phyloP scores from a whole-genome alignment of 2,329 filamentous ascomycete species.

The Coniochaeta hoffmannii region DNA sequence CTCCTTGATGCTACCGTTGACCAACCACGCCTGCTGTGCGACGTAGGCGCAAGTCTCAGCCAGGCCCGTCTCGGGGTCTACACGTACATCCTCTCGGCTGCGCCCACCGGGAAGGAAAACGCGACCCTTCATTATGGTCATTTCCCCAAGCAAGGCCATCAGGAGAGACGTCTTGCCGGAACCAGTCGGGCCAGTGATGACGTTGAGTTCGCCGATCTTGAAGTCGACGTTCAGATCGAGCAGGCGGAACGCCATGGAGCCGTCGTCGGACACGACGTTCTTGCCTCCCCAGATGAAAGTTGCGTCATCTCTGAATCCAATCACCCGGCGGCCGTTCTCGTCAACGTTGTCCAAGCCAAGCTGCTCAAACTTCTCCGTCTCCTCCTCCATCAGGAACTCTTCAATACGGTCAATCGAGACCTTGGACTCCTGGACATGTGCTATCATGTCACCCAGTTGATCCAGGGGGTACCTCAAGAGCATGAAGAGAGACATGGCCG shows the following conservation, averaged over 20 bases:
- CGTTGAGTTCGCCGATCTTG: constrained; percentile 76
- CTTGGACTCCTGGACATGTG: constrained; percentile 94
- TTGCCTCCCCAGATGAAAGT: constrained; percentile 85
- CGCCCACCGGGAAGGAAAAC: constrained; percentile 81
- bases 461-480: constrained; percentile 88
- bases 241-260: constrained; percentile 70
- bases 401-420: constrained; percentile 96
- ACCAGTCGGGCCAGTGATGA: constrained; percentile 88
- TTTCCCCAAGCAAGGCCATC: constrained; percentile 94
- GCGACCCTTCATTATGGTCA: constrained; percentile 74
- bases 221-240: constrained; percentile 81
- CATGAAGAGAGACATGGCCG: constrained; percentile 90
- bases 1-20: constrained; percentile 91
- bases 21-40: constrained; percentile 92
- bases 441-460: constrained; percentile 96
- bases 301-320: constrained; percentile 75
- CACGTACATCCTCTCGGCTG: constrained; percentile 75
- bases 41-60: constrained; percentile 94
- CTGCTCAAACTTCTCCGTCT: constrained; percentile 92
- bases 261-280: constrained; percentile 51
- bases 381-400: constrained; percentile 84
- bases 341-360: constrained; percentile 63
- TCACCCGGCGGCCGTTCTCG: constrained; percentile 61
- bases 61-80: constrained; percentile 76
- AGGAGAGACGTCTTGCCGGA: constrained; percentile 93